Percentiles rank a stretch among this genome's conserved stretches.
Conservation (phyloP, 2,329 filamentous ascomycete genomes). For the Ophiosphaerella korrae region DNA sequence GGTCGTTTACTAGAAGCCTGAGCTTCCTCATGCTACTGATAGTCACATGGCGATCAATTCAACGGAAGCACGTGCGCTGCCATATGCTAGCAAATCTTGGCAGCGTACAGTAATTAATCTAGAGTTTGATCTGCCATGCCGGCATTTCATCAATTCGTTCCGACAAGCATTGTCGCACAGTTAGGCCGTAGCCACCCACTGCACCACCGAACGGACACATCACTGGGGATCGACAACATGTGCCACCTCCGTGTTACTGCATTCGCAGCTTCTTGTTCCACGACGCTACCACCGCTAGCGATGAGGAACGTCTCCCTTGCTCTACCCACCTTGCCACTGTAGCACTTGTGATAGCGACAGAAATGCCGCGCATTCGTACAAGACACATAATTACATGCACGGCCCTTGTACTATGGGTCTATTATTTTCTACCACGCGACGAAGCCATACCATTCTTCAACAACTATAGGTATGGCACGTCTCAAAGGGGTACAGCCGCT, state of each 20-base stretch:
- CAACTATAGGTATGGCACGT: slow-evolving; percentile 4
- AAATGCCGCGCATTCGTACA: slow-evolving; percentile 37
- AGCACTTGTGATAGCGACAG: slow-evolving; percentile 9
- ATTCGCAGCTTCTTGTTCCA: neutral
- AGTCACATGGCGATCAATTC: too few relatives aligned
- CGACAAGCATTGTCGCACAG: slow-evolving; percentile 3
- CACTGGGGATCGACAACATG: slow-evolving; percentile 11
- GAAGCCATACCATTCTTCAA: slow-evolving; percentile 12
- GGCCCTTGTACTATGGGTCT: slow-evolving; percentile 32
- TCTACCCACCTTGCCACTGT: neutral
- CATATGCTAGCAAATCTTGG: neutral
- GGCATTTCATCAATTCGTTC: neutral
- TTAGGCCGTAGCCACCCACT: neutral
- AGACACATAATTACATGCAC: slow-evolving; percentile 34
- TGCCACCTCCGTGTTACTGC: slow-evolving; percentile 1
- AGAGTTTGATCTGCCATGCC: neutral
- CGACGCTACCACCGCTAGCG: slow-evolving; percentile 1
- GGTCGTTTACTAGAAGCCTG: too few relatives aligned
- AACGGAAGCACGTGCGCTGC: too few relatives aligned
- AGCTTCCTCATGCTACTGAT: too few relatives aligned
- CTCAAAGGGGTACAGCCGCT: slow-evolving; percentile 23
- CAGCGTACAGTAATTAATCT: slow-evolving; percentile 1
- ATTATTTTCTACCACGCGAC: slow-evolving; percentile 30
- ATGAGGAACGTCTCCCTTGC: slow-evolving; percentile 11
- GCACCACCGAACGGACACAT: slow-evolving; percentile 13